Evolutionary conservation across 352 stramenopile species (phyloP).

Genomic region (Achlya hypogyna): DNA sequence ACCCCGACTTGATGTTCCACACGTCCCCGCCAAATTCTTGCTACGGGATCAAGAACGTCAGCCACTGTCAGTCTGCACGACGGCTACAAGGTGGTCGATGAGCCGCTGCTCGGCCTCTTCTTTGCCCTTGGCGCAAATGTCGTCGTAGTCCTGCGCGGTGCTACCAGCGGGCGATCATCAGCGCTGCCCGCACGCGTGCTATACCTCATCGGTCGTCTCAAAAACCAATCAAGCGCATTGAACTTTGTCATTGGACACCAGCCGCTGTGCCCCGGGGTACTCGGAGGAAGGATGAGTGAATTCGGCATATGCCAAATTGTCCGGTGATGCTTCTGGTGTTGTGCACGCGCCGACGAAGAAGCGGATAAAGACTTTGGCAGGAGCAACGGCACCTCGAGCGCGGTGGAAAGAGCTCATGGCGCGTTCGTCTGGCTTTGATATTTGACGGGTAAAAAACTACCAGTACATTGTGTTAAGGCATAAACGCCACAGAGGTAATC

Average conservation of each 20-base stretch:
- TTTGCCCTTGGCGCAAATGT: conserved; percentile 49
- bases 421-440: too few species aligned
- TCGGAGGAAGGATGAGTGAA: too few species aligned
- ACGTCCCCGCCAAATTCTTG: conserved; percentile 64
- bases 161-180: not conserved
- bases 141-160: conserved; percentile 41
- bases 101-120: conserved; percentile 51
- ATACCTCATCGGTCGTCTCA: conserved; percentile 3
- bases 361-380: too few species aligned
- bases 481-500: too few species aligned
- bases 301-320: not conserved
- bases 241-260: not conserved
- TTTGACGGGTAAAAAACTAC: too few species aligned
- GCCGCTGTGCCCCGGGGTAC: not conserved
- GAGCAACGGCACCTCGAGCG: too few species aligned
- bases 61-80: not conserved
- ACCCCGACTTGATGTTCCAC: conserved; percentile 14
- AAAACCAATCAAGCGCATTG: not conserved
- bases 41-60: conserved; percentile 17
- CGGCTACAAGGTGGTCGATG: conserved; percentile 55
- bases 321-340: too few species aligned
- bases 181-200: not conserved
- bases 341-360: too few species aligned
- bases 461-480: too few species aligned
- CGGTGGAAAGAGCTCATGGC: too few species aligned